Base-by-base conservation (phyloP, 345 rosid species). In the Lepidium didymum region DNA sequence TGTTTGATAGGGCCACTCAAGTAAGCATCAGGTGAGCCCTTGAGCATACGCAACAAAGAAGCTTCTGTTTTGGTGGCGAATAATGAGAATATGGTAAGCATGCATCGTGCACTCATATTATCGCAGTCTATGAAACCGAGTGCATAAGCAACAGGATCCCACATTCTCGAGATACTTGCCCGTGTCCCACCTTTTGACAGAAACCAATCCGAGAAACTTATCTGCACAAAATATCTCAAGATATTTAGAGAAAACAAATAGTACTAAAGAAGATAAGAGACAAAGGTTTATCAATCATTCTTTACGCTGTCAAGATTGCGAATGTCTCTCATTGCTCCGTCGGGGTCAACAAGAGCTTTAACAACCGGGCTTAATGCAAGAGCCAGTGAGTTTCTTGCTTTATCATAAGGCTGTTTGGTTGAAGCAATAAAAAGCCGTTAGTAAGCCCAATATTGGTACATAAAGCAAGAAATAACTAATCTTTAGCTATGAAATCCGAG, bases 101-200 rank as follows among this genome's bases (percentile, higher is more conserved):
- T 94, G 76, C 99, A 94, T 37, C 99, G 86, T 15, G 99, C 99
- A 68, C 99, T 94, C 81, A 94, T 94, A 81, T 89, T 94, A 79
- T 94, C 97, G 47, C 99, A 94, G 76, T 94, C 99, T 51, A 94
- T 94, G 77, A 94, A 94, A 51, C 99, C 99, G 10, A 94, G 94
- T 61, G 99, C 99, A 67, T 93, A 94, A 44, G 99, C 99, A 80
- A 94, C 99, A 53, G 99, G 99, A 82, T 94, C 97, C 98, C 98
- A 93, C 98, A 93, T 83, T 81, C 98, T 86, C 71, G 87, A 92
- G 67, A 93, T 88, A 67, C 98, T 93, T 34, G 42, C 70, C 15
- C 96, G 82, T 8, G 97, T 90, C 52, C 98, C 98, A 41, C 98
- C 98, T 82, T 90, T 93, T 25, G 96, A 90, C 78, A 94, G 47